Conservation (phyloP, 2,329 filamentous ascomycete genomes). For the Penicillium sp. region DNA sequence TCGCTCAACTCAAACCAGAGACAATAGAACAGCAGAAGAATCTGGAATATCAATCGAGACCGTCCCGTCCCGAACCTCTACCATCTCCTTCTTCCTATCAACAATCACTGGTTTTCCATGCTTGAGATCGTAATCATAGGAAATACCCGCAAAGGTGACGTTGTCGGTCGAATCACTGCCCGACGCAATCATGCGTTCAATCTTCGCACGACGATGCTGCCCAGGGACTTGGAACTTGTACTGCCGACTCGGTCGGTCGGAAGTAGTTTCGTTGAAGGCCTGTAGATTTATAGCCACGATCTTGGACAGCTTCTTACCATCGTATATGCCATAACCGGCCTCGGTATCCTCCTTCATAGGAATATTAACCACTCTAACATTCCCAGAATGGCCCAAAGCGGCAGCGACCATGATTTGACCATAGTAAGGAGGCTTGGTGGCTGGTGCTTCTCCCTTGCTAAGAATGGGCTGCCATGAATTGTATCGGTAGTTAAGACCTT, state of each 20-base stretch:
- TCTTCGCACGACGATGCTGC: not conserved
- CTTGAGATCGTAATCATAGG: conserved; percentile 23
- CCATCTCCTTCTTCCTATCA: conserved; percentile 7
- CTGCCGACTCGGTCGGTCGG: not conserved
- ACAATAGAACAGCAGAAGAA: not conserved
- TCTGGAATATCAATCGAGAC: conserved; percentile 4
- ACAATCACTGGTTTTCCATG: conserved; percentile 13
- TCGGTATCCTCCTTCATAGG: conserved; percentile 9
- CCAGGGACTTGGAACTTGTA: conserved; percentile 12
- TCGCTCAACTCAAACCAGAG: not conserved
- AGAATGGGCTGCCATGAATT: conserved; percentile 24
- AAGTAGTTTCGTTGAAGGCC: conserved; percentile 4
- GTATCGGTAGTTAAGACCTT: conserved; percentile 26
- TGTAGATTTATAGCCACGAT: conserved; percentile 13
- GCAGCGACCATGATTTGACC: conserved; percentile 24
- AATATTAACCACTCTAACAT: conserved; percentile 16
- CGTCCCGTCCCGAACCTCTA: not conserved
- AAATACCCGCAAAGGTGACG: conserved; percentile 18
- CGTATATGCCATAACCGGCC: conserved; percentile 10
- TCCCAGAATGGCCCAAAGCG: conserved; percentile 2
- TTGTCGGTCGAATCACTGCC: conserved; percentile 9
- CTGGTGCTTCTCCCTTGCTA: conserved; percentile 10
- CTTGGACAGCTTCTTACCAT: not conserved
- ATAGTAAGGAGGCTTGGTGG: conserved; percentile 22
- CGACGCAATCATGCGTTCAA: conserved; percentile 7